A percentile compares a stretch with the other conserved stretches of the same genome.
phyloP scores from a whole-genome alignment of 257 asterid species.

The Solanum chmielewskii region DNA sequence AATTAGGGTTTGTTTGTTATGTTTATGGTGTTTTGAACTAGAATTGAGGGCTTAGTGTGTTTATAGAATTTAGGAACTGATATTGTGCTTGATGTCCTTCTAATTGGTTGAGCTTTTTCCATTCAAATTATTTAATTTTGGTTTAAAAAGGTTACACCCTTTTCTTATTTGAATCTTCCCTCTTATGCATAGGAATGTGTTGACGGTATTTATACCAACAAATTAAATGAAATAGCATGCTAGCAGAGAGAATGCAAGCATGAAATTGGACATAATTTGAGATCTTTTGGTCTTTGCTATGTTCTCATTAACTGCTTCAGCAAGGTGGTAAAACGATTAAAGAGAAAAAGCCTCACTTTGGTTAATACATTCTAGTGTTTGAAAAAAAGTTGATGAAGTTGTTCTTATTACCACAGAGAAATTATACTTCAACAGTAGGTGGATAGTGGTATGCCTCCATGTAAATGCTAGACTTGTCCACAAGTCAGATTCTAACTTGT shows the following conservation, averaged over 20 bases:
- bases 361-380: neutral
- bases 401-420: neutral
- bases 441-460: neutral
- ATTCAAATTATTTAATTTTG: neutral
- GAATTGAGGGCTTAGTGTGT: neutral
- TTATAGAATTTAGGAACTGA: neutral
- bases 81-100: neutral
- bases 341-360: neutral
- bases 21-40: neutral
- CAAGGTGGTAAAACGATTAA: neutral
- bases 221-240: neutral
- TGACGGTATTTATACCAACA: neutral
- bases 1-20: neutral
- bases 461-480: neutral
- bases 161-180: neutral
- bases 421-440: neutral
- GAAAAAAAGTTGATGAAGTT: neutral
- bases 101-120: neutral
- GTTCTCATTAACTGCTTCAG: neutral
- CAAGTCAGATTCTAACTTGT: neutral
- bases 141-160: neutral
- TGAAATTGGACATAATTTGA: neutral
- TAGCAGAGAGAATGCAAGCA: neutral
- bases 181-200: neutral
- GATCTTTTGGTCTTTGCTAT: neutral